Conservation (phyloP, 257 asterid species). For the Parsonsia alboflavescens region DNA sequence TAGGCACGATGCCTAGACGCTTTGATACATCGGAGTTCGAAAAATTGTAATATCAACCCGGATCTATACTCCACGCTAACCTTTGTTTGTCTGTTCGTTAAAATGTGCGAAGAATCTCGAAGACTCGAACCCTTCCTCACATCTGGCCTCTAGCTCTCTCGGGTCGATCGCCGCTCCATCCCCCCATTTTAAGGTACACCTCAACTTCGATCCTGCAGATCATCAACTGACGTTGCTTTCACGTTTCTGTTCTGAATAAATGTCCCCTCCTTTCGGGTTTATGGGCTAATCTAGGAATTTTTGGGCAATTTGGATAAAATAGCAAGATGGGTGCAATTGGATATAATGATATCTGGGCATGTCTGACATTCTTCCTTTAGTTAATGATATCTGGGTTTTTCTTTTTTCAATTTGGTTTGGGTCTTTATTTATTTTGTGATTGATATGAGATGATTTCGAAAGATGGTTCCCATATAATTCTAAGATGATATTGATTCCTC, state of each 20-base stretch:
- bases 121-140: too few relatives aligned
- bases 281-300: neutral
- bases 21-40: too few relatives aligned
- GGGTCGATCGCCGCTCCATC: too few relatives aligned
- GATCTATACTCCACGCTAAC: too few relatives aligned
- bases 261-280: neutral
- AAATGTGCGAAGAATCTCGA: too few relatives aligned
- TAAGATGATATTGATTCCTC: neutral
- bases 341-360: neutral
- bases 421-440: neutral
- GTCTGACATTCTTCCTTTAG: neutral
- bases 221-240: neutral
- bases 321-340: neutral
- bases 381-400: neutral
- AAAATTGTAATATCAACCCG: too few relatives aligned
- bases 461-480: neutral
- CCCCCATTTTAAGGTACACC: too few relatives aligned
- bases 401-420: neutral
- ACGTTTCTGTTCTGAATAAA: neutral
- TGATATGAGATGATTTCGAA: neutral
- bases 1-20: too few relatives aligned
- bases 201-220: too few relatives aligned
- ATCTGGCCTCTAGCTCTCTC: too few relatives aligned
- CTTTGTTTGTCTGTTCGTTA: too few relatives aligned
- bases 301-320: too few relatives aligned